These are phyloP conservation scores for Didymella sp. DNA, from an alignment of 2,329 filamentous ascomycete genomes.

Conservation along the genomic window DNA sequence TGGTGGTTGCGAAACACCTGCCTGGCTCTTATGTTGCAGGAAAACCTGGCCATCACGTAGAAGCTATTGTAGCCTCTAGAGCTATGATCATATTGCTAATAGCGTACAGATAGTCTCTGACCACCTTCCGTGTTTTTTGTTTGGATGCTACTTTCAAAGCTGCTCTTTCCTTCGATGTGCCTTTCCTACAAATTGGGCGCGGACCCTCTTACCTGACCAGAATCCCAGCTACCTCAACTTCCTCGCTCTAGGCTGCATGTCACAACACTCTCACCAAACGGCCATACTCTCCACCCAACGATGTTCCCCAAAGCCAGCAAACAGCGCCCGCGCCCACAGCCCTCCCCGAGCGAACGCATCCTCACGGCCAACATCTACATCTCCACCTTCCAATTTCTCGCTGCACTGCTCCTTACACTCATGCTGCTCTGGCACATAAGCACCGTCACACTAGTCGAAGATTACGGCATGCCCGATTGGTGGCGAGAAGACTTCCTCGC, in stretches of 20 bases:
- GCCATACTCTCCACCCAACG: neutral
- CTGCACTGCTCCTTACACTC: conserved; percentile 25
- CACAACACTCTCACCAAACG: neutral
- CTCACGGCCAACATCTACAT: conserved; percentile 16
- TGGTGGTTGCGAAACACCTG: neutral
- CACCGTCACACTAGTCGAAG: conserved; percentile 21
- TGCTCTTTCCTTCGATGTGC: neutral
- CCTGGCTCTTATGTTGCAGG: no score
- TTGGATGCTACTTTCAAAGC: no score
- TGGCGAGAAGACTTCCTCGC: conserved; percentile 19
- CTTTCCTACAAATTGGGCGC: neutral
- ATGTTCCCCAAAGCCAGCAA: neutral
- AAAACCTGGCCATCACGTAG: no score
- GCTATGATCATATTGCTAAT: no score
- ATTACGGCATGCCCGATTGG: conserved; percentile 28
- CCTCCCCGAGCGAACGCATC: neutral
- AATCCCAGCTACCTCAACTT: no score
- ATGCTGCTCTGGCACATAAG: conserved; percentile 34
- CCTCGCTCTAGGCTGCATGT: neutral
- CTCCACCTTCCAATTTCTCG: conserved; percentile 19
- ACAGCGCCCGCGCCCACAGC: neutral
- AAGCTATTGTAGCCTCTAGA: no score
- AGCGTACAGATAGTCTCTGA: no score
- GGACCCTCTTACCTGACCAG: neutral
- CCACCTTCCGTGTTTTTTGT: no score